A percentile compares a stretch with the other conserved stretches of the same genome.
These are phyloP conservation scores for Nigrospora sphaerica DNA, from an alignment of 2,329 filamentous ascomycete genomes.

Conservation along the genomic window DNA sequence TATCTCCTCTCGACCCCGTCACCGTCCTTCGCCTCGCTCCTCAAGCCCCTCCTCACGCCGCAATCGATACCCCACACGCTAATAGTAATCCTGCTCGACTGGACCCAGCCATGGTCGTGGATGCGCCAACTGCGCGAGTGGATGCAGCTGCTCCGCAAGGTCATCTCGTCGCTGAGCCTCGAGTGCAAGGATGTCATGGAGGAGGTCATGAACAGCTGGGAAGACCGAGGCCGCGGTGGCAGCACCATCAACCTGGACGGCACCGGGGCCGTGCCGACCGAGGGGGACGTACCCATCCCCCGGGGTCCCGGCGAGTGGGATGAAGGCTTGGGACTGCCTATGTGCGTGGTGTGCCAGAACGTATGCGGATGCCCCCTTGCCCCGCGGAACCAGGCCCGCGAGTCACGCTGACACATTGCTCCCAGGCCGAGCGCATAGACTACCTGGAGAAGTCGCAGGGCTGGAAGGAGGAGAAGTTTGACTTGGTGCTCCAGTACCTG, in stretches of 20 bases:
- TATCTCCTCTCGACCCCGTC: slow-evolving; percentile 85
- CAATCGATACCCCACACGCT: slow-evolving; percentile 80
- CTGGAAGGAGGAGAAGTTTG: slow-evolving; percentile 96
- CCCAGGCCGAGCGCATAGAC: slow-evolving; percentile 80
- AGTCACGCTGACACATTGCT: slow-evolving; percentile 8
- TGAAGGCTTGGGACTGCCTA: slow-evolving; percentile 74
- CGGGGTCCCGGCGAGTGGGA: slow-evolving; percentile 90
- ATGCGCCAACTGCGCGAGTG: slow-evolving; percentile 82
- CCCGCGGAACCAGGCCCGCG: slow-evolving; percentile 8
- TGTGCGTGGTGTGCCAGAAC: slow-evolving; percentile 95
- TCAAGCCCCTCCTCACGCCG: slow-evolving; percentile 77
- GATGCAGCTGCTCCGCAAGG: slow-evolving; percentile 75
- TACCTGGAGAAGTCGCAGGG: slow-evolving; percentile 79
- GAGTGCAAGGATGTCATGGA: slow-evolving; percentile 80
- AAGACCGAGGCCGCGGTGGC: slow-evolving; percentile 64
- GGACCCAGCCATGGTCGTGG: slow-evolving; percentile 92
- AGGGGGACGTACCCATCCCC: slow-evolving; percentile 65
- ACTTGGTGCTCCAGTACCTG: slow-evolving; percentile 89
- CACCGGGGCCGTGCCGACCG: slow-evolving; percentile 49
- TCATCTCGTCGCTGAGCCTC: slow-evolving; percentile 65
- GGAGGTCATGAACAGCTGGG: slow-evolving; percentile 75
- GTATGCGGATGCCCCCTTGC: slow-evolving; percentile 39
- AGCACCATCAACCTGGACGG: slow-evolving; percentile 57
- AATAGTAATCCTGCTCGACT: slow-evolving; percentile 88
- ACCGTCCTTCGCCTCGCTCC: slow-evolving; percentile 71